A percentile compares a stretch with the other conserved stretches of the same genome.
These are phyloP conservation scores for Chalara sp. DNA, from an alignment of 2,329 filamentous ascomycete genomes.

Conservation along the genomic window DNA sequence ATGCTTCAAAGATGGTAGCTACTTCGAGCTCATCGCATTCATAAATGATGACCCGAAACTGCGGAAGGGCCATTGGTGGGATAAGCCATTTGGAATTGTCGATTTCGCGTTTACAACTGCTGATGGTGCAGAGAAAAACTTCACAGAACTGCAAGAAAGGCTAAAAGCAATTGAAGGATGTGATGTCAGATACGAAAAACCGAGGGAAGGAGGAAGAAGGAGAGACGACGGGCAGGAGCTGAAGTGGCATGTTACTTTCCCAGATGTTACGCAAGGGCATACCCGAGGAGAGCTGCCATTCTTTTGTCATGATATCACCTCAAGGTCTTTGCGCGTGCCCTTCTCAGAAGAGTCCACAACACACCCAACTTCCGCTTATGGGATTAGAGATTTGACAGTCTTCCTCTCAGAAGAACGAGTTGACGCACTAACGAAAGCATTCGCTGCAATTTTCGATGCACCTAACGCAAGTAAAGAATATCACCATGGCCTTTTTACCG, in stretches of 20 bases:
- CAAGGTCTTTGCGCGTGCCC: constrained; percentile 49
- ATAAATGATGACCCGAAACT: constrained; percentile 28
- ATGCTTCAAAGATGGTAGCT: constrained; percentile 55
- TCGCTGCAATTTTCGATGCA: constrained; percentile 20
- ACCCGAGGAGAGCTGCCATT: constrained; percentile 51
- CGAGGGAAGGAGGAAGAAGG: constrained; percentile 45
- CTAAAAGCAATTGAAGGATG: constrained; percentile 13
- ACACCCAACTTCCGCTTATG: constrained; percentile 46
- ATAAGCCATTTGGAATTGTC: constrained; percentile 44
- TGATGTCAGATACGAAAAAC: constrained; percentile 39
- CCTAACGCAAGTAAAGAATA: background rate
- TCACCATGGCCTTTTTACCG: background rate
- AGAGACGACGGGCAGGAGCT: constrained; percentile 48
- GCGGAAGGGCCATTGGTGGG: constrained; percentile 52
- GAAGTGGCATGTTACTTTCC: constrained; percentile 51
- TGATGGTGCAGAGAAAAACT: constrained; percentile 33
- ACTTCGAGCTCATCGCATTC: constrained; percentile 44
- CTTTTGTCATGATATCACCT: constrained; percentile 58
- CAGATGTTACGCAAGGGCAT: constrained; percentile 20
- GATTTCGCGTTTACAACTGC: constrained; percentile 53
- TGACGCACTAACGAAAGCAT: constrained; percentile 20
- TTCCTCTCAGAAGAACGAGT: constrained; percentile 23
- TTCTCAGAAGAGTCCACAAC: constrained; percentile 29
- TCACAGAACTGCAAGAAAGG: constrained; percentile 6
- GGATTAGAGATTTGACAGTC: constrained; percentile 40